Evolutionary conservation across 495 filamentous ascomycete species (phyloP), one percentile per base, ranked within the genome.

Genomic region (Daldinia bambusicola): DNA sequence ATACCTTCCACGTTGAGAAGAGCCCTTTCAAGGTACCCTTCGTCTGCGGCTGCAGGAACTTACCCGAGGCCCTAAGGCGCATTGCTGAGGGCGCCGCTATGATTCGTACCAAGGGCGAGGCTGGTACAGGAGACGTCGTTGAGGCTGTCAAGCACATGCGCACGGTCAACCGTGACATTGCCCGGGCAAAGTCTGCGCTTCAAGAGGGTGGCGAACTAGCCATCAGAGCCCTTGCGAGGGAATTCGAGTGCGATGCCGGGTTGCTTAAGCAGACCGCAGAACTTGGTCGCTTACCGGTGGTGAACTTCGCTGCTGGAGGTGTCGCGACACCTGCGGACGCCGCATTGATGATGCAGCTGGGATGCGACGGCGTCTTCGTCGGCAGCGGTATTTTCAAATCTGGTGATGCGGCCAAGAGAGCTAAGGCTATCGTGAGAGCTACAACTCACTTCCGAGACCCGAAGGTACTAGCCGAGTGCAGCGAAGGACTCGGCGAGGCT

Each of bases 21-120:
- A 83, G 88, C 80, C 76, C 80, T 63, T 98, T 92, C 87, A 88
- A 86, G 75, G 88, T 90, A 48, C 95, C 95, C 61, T 99, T 99
- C 80, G 95, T 99, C 55, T 99, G 95, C 79, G 95, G 95, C 38
- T 99, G 95, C 85, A 88, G 95, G 56, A 95, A 97, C 84, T 84
- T 99, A 13, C 94, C 94, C 53, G 95, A 99, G 83, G 95, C 96
- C 40, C 87, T 99, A 67, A 86, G 95, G 50, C 88, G 95, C 50
- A 97, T 99, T 78, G 88, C 87, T 66, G 95, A 99, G 81, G 95
- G 95, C 58, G 95, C 95, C 13, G 95, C 95, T 37, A 98, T 99
- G 95, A 98, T 99, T 82, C 89, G 95, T 68, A 99, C 95, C 64
- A 99, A 99, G 85, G 95, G 95, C 43, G 95, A 99, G 80, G 95